A percentile compares a stretch with the other conserved stretches of the same genome.
phyloP scores from a whole-genome alignment of 805 yeast genomes.

The Candida montana region DNA sequence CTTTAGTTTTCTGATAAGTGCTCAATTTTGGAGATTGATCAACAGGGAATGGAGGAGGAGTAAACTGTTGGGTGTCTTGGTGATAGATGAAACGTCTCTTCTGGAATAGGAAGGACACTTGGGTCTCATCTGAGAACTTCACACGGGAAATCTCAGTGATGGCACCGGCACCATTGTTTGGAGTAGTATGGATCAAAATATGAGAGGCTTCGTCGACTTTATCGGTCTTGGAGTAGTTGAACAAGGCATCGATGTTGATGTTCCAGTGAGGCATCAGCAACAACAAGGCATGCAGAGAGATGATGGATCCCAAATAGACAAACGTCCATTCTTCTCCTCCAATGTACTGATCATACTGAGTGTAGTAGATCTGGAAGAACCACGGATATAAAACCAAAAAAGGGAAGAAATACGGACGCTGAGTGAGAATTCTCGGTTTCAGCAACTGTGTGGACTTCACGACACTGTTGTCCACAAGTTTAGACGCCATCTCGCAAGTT shows the following conservation, averaged over 20 bases:
- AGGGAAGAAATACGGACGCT: conserved; percentile 80
- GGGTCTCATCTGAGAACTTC: conserved; percentile 52
- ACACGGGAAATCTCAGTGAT: conserved; percentile 58
- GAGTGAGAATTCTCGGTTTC: conserved; percentile 53
- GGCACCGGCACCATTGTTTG: conserved; percentile 82
- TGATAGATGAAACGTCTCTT: conserved; percentile 84
- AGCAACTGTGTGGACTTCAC: conserved; percentile 70
- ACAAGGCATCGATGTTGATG: conserved; percentile 57
- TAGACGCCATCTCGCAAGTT: conserved; percentile 7
- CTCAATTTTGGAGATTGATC: conserved; percentile 54
- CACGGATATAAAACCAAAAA: conserved; percentile 73
- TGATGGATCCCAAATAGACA: conserved; percentile 70
- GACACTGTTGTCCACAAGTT: conserved; percentile 63
- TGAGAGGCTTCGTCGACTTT: conserved; percentile 60
- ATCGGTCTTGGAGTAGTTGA: conserved; percentile 57
- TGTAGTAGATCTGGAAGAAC: conserved; percentile 57
- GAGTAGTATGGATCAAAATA: conserved; percentile 72
- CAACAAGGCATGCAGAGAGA: conserved; percentile 68
- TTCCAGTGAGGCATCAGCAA: conserved; percentile 96
- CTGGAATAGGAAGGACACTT: conserved; percentile 76
- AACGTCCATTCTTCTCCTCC: conserved; percentile 95
- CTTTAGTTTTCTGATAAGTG: conserved; percentile 50
- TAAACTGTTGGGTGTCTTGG: conserved; percentile 45
- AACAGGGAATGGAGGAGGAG: conserved; percentile 73
- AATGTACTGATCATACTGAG: conserved; percentile 74